phyloP scores from a whole-genome alignment of 768 basidiomycete genomes.

The Gelatoporia subvermispora region DNA sequence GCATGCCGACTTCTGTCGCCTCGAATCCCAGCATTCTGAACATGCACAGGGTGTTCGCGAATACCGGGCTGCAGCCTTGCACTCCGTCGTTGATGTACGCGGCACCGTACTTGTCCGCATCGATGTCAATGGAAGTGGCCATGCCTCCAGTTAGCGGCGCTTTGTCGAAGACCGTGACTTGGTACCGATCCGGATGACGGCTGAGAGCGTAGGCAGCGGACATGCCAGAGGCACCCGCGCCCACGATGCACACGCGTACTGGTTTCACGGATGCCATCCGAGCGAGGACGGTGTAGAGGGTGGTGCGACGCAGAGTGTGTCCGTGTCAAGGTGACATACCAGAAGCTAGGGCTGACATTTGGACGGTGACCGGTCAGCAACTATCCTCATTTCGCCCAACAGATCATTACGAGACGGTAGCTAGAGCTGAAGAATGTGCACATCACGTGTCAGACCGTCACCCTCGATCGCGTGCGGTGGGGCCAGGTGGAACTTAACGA shows the following conservation, averaged over 20 bases:
- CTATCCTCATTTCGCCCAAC: too few species aligned
- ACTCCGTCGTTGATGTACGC: slow-evolving; percentile 34
- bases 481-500: too few species aligned
- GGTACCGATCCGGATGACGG: slow-evolving; percentile 25
- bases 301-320: background rate
- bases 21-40: slow-evolving; percentile 30
- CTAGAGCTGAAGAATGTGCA: background rate
- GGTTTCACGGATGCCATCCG: slow-evolving; percentile 8
- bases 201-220: slow-evolving; percentile 31
- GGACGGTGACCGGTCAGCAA: too few species aligned
- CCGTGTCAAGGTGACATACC: background rate
- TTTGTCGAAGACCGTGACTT: slow-evolving; percentile 29
- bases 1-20: slow-evolving; percentile 29
- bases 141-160: slow-evolving; percentile 25
- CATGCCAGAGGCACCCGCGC: slow-evolving; percentile 27
- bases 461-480: too few species aligned
- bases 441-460: too few species aligned
- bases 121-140: slow-evolving; percentile 31
- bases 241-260: slow-evolving; percentile 24
- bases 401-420: background rate
- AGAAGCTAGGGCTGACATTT: background rate
- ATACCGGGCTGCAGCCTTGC: slow-evolving; percentile 31
- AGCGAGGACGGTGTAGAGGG: background rate
- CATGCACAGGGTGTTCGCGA: slow-evolving; percentile 30
- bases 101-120: slow-evolving; percentile 26